Percentiles rank a stretch among this genome's conserved stretches.
Conservation (phyloP, 2,329 filamentous ascomycete genomes). For the Pyrenochaeta sp. region DNA sequence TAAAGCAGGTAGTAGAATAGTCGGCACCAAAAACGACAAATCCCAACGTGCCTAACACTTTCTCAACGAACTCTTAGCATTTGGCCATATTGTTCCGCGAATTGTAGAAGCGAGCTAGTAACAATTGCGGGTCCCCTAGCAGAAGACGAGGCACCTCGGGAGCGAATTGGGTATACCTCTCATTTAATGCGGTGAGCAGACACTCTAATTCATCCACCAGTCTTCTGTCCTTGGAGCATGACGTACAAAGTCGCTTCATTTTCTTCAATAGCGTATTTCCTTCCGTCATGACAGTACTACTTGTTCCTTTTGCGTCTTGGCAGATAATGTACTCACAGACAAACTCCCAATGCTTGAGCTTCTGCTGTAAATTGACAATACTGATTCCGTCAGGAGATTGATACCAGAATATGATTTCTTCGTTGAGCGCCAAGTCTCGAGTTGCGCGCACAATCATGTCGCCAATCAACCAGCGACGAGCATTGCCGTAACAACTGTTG, state of each 20-base stretch:
- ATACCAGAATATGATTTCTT: conserved; percentile 29
- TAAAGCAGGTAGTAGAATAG: conserved; percentile 11
- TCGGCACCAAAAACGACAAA: conserved; percentile 24
- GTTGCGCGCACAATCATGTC: conserved; percentile 53
- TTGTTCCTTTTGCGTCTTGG: conserved; percentile 14
- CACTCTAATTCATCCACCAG: conserved; percentile 10
- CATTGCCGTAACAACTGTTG: conserved; percentile 53
- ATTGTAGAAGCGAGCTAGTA: conserved; percentile 21
- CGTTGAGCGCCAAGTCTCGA: conserved; percentile 31
- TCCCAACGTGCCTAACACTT: conserved; percentile 14
- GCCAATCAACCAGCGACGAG: conserved; percentile 50
- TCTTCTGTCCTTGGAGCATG: neutral
- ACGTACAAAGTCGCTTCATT: conserved; percentile 1
- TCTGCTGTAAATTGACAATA: neutral
- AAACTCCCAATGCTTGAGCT: conserved; percentile 24
- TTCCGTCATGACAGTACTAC: neutral
- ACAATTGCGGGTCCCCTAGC: conserved; percentile 27
- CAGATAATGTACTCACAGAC: conserved; percentile 27
- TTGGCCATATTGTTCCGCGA: conserved; percentile 6
- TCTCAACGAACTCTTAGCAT: conserved; percentile 9
- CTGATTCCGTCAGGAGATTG: neutral
- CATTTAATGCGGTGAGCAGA: conserved; percentile 19
- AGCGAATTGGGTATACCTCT: conserved; percentile 26
- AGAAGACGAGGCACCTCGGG: conserved; percentile 27
- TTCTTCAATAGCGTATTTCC: conserved; percentile 10